These are phyloP conservation scores for Acarospora socialis DNA, from an alignment of 2,329 filamentous ascomycete genomes.

Conservation along the genomic window DNA sequence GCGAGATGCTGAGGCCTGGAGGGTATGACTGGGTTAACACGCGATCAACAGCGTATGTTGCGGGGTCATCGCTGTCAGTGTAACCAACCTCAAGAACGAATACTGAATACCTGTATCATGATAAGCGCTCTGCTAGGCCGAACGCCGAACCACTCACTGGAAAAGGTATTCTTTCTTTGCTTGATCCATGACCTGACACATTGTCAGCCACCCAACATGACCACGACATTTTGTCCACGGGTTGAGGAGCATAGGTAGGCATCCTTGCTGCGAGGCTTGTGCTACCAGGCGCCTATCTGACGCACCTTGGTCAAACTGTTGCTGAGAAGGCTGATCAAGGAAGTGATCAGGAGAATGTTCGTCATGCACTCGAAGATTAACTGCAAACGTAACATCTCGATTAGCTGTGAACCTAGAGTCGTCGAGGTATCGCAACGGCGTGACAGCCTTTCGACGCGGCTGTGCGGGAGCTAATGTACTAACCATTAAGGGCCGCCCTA, in stretches of 20 bases:
- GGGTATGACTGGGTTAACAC: constrained; percentile 23
- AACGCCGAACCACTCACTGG: constrained; percentile 30
- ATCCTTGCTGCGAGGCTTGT: no score
- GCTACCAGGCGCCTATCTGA: no score
- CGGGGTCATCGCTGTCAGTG: no score
- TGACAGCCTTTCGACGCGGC: no score
- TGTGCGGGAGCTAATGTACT: no score
- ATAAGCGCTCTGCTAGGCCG: constrained; percentile 6
- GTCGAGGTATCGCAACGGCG: no score
- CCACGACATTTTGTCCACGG: not conserved
- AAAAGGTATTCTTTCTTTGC: constrained; percentile 48
- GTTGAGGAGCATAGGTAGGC: no score
- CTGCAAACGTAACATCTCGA: no score
- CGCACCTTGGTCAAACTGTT: constrained; percentile 43
- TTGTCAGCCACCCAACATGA: constrained; percentile 4
- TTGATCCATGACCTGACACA: constrained; percentile 42
- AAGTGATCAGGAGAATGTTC: constrained; percentile 46
- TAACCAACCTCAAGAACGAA: constrained; percentile 31
- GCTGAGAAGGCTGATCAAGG: constrained; percentile 42
- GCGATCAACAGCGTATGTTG: not conserved
- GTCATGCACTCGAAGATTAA: constrained; percentile 46
- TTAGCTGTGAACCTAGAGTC: no score
- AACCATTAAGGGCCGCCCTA: no score
- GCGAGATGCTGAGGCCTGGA: constrained; percentile 32
- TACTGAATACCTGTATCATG: constrained; percentile 30